Base-by-base conservation (phyloP, 2,329 filamentous ascomycete species). In the Fusarium palustre region DNA sequence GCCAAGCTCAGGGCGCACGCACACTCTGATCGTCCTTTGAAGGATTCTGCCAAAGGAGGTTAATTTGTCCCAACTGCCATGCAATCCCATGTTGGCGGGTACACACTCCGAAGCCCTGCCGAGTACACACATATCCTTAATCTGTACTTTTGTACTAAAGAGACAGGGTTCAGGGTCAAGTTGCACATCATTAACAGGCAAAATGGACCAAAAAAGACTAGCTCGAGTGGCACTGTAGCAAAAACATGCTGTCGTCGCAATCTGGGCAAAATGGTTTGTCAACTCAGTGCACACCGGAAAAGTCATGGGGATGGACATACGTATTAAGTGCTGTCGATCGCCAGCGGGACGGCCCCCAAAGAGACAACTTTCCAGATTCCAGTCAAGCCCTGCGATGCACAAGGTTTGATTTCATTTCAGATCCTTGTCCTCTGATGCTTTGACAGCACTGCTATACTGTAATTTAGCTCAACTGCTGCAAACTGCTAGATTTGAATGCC, bases 1-100 rank as follows among this genome's bases (percentile, higher is more conserved):
- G 36, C 22, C 36, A 39, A 39, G 36, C 48, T 52, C 64, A 67
- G 59, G 52, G 45, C 65, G 52, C 43, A 65, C n/a, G 34, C 20
- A 36, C 18, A 12, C 34, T 52, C 24, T 39, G 48, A 52, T 52
- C 34, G 33, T 30, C 43, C n/a, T 41, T 16, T 33, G 52, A 66
- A 69, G 55, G 60, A 69, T 54, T 66, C 46, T 47, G 47, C 50
- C 55, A 65, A 43, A 65, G 54, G 60, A 66, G 59, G 66, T 39
- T 69, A 69, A 69, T 69, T 69, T 68, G 60, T 50, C 62, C 65
- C 55, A 41, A 47, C 30, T 55, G 30, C 38, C 36, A 15, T 49
- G 16, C 24, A 24, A 24, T 16, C 3, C 22, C 13, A 38, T 30
- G 20, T 38, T 25, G 30, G 28, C 65, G 66, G 66, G 65, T 68